Evolutionary conservation across 2,329 filamentous ascomycete species (phyloP).

Genomic region (Cytospora leucostoma): DNA sequence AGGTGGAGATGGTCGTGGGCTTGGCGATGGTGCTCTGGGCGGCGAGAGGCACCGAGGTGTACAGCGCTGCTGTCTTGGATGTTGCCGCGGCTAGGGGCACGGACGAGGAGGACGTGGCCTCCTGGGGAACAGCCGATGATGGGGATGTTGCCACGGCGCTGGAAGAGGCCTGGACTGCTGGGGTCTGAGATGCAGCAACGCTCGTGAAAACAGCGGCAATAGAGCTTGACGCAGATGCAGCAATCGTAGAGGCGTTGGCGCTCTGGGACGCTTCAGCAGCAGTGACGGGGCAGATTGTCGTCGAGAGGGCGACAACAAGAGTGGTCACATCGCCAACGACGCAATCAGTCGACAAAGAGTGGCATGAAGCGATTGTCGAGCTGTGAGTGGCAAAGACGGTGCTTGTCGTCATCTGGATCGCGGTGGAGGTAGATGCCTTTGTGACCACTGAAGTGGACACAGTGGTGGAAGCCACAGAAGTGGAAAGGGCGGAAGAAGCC

Average conservation of each 20-base stretch:
- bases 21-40: slow-evolving; percentile 18
- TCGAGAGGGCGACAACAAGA: slow-evolving; percentile 17
- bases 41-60: slow-evolving; percentile 3
- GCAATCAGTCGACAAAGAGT: slow-evolving; percentile 12
- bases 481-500: neutral
- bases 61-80: neutral
- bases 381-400: slow-evolving; percentile 19
- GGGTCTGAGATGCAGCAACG: neutral
- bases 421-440: neutral
- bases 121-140: neutral
- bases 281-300: slow-evolving; percentile 23
- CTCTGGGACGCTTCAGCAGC: slow-evolving; percentile 7
- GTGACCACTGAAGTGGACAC: neutral
- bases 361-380: slow-evolving; percentile 21
- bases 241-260: slow-evolving; percentile 1
- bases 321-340: slow-evolving; percentile 20
- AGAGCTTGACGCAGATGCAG: neutral
- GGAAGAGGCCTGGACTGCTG: slow-evolving; percentile 4
- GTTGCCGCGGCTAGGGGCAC: slow-evolving; percentile 3
- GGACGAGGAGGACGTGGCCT: neutral
- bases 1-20: slow-evolving; percentile 12
- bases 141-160: neutral
- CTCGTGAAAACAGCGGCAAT: neutral
- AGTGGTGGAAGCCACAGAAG: slow-evolving; percentile 1
- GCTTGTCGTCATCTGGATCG: slow-evolving; percentile 20